Conservation (phyloP, 768 basidiomycete genomes). For the Leccinum subgranulosum region DNA sequence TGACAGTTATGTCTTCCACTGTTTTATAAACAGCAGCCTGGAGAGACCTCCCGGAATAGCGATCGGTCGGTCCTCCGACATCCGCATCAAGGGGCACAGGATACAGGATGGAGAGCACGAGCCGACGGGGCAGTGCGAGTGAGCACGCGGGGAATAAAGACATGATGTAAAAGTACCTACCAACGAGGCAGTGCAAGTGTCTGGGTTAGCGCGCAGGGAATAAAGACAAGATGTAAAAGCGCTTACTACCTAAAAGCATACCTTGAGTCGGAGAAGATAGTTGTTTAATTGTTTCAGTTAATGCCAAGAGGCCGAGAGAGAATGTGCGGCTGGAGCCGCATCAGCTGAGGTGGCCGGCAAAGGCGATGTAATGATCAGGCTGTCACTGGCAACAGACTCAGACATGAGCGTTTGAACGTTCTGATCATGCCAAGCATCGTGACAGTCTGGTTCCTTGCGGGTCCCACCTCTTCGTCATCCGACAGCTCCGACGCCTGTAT, state of each 20-base stretch:
- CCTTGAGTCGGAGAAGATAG: neutral
- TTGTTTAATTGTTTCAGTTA: neutral
- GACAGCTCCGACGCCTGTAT: neutral
- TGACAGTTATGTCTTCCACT: neutral
- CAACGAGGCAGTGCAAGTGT: neutral
- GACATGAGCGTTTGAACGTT: too few relatives aligned
- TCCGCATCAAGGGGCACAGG: neutral
- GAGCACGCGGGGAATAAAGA: neutral
- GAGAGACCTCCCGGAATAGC: neutral
- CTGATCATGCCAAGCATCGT: neutral
- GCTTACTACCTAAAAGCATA: neutral
- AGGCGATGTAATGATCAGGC: neutral
- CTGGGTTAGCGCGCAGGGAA: neutral
- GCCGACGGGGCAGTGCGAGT: neutral
- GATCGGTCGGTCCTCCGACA: neutral
- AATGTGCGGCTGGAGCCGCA: neutral
- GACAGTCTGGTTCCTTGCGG: neutral
- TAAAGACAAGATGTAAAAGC: neutral
- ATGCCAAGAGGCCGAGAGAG: neutral
- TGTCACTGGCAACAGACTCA: neutral
- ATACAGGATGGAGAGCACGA: neutral
- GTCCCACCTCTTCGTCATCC: neutral
- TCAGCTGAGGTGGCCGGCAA: neutral
- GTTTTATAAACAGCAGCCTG: neutral
- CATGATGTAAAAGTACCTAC: neutral